Evolutionary conservation across 345 rosid species (phyloP).

Genomic region (Populus ilicifolia): DNA sequence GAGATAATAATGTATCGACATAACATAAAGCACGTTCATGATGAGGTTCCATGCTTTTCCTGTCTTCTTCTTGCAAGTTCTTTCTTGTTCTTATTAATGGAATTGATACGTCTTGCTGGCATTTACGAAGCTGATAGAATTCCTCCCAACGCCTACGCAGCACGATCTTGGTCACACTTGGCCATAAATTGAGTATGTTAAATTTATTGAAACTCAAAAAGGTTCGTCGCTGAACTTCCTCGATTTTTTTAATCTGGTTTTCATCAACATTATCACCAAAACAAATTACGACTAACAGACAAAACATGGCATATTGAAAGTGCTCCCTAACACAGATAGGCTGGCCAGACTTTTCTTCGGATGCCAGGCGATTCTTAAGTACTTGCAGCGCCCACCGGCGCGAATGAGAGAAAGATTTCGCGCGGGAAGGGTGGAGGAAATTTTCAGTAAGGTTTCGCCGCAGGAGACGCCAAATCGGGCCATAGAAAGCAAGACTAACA

Average conservation of each 20-base stretch:
- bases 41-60: not conserved
- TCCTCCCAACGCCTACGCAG: conserved; percentile 4
- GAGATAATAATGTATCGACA: not conserved
- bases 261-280: not conserved
- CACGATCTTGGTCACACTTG: conserved; percentile 2
- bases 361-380: not conserved
- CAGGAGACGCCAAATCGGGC: conserved; percentile 4
- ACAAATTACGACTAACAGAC: not conserved
- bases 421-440: not conserved
- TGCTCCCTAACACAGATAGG: not conserved
- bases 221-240: not conserved
- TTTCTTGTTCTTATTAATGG: not conserved
- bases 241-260: not conserved
- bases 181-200: not conserved
- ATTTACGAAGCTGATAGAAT: not conserved
- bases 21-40: not conserved
- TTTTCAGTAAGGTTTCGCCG: not conserved
- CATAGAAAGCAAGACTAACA: not conserved
- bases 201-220: not conserved
- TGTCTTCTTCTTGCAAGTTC: not conserved
- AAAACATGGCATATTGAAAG: conserved; percentile 10
- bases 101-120: not conserved
- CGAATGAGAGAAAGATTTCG: not conserved
- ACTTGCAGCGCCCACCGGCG: conserved; percentile 1
- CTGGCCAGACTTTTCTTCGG: not conserved